Percentiles rank a stretch among this genome's conserved stretches.
phyloP scores from a whole-genome alignment of 2,329 filamentous ascomycete genomes.

The Corynespora cassiicola region DNA sequence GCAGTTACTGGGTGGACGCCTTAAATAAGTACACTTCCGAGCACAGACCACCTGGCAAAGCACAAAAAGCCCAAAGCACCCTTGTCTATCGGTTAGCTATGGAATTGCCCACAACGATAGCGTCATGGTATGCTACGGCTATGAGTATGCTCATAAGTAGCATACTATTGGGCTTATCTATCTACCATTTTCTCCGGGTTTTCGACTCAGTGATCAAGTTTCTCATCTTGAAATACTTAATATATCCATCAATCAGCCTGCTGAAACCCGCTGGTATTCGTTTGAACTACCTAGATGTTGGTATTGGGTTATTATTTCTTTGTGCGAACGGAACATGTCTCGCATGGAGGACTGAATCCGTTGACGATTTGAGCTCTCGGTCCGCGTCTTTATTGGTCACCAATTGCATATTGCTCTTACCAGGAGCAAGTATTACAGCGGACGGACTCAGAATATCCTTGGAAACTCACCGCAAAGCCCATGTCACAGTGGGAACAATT shows the following conservation, averaged over 20 bases:
- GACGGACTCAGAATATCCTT: conserved; percentile 14
- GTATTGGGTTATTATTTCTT: conserved; percentile 6
- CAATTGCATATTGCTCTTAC: conserved; percentile 16
- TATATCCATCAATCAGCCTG: conserved; percentile 13
- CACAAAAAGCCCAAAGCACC: too few relatives aligned
- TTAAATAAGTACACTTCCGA: conserved; percentile 2
- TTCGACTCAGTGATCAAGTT: too few relatives aligned
- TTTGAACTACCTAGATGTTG: too few relatives aligned
- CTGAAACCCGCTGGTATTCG: too few relatives aligned
- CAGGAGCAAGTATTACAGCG: conserved; percentile 8
- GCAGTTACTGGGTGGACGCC: neutral
- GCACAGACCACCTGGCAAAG: conserved; percentile 12
- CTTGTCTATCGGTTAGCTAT: too few relatives aligned
- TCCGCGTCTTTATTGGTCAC: conserved; percentile 14
- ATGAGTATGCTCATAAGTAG: too few relatives aligned
- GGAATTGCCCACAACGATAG: too few relatives aligned
- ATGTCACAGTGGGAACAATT: conserved; percentile 10
- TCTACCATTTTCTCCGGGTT: too few relatives aligned
- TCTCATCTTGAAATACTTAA: conserved; percentile 12
- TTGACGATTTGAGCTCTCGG: conserved; percentile 11
- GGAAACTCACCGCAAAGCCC: conserved; percentile 2
- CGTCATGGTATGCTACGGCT: too few relatives aligned
- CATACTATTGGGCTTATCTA: too few relatives aligned
- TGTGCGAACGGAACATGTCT: conserved; percentile 13
- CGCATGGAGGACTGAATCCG: conserved; percentile 4